Percentiles rank a stretch among this genome's conserved stretches.
phyloP scores from a whole-genome alignment of 805 yeast genomes.

The Candida ponderosae region DNA sequence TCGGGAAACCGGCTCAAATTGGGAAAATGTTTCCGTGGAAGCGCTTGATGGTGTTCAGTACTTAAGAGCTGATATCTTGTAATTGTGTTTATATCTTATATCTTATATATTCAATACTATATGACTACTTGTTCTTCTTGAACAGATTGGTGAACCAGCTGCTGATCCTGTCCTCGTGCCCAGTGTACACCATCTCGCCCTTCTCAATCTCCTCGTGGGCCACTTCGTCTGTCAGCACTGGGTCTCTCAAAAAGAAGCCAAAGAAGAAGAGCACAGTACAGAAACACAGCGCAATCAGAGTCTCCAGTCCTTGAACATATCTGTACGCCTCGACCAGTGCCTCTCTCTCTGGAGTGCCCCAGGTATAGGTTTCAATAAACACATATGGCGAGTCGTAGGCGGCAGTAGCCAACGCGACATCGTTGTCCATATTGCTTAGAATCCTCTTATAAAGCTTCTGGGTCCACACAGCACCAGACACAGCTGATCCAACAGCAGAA shows the following conservation, averaged over 20 bases:
- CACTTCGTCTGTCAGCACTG: constrained; percentile 26
- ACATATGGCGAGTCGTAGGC: constrained; percentile 50
- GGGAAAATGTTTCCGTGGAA: too few species aligned
- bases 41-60: too few species aligned
- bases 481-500: constrained; percentile 53
- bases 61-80: too few species aligned
- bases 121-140: background rate
- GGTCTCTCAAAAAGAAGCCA: constrained; percentile 46
- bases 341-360: constrained; percentile 58
- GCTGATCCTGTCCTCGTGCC: constrained; percentile 12
- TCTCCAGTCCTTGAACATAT: constrained; percentile 49
- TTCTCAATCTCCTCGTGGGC: constrained; percentile 17
- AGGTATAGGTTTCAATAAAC: constrained; percentile 37
- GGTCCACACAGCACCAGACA: constrained; percentile 73
- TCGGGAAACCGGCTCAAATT: too few species aligned
- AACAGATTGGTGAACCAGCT: constrained; percentile 5
- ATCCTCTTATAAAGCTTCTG: constrained; percentile 42
- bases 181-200: constrained; percentile 13
- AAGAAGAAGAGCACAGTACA: constrained; percentile 39
- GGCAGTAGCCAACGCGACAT: constrained; percentile 29
- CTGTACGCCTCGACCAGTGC: constrained; percentile 53
- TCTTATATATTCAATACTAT: too few species aligned
- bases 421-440: constrained; percentile 22
- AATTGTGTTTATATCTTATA: too few species aligned
- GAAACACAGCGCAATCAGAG: constrained; percentile 44